phyloP scores from a whole-genome alignment of 2,329 filamentous ascomycete genomes.

The Huntiella savannae region DNA sequence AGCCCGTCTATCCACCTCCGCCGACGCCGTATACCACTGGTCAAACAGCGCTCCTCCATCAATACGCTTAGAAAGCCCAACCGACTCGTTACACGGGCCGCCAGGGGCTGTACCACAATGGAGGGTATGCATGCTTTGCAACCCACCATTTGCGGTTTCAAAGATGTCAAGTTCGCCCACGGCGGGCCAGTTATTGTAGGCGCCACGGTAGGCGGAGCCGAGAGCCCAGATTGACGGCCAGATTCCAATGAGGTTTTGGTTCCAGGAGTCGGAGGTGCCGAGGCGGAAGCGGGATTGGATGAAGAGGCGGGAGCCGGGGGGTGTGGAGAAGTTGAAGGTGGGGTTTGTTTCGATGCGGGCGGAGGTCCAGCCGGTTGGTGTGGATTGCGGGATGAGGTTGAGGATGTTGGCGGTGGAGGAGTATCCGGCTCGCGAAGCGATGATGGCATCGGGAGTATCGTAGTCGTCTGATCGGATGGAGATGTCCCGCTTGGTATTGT shows the following conservation, averaged over 20 bases:
- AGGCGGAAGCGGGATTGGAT: slow-evolving; percentile 23
- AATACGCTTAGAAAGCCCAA: slow-evolving; percentile 16
- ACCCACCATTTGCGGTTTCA: slow-evolving; percentile 23
- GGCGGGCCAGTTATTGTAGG: slow-evolving; percentile 23
- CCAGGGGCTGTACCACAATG: slow-evolving; percentile 24
- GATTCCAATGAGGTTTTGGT: slow-evolving; percentile 20
- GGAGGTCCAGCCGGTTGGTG: slow-evolving; percentile 22
- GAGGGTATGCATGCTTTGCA: slow-evolving; percentile 19
- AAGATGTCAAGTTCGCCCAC: slow-evolving; percentile 27
- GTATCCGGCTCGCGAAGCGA: too few species aligned
- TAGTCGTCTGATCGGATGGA: too few species aligned
- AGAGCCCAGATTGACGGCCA: slow-evolving; percentile 31
- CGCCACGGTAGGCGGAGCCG: slow-evolving; percentile 20
- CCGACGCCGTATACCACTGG: slow-evolving; percentile 18
- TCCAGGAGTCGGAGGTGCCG: slow-evolving; percentile 14
- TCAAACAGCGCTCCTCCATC: slow-evolving; percentile 15
- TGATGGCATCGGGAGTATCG: too few species aligned
- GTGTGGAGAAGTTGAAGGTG: slow-evolving; percentile 19
- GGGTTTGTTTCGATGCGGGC: slow-evolving; percentile 23
- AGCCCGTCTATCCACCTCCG: slow-evolving; percentile 19
- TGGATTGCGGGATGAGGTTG: slow-evolving; percentile 8
- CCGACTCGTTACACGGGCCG: slow-evolving; percentile 24
- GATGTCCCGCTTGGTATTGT: too few species aligned
- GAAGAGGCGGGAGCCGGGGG: slow-evolving; percentile 18
- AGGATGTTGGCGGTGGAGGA: not conserved